phyloP scores from a whole-genome alignment of 495 filamentous ascomycete genomes.

The Penicillium verhagenii region DNA sequence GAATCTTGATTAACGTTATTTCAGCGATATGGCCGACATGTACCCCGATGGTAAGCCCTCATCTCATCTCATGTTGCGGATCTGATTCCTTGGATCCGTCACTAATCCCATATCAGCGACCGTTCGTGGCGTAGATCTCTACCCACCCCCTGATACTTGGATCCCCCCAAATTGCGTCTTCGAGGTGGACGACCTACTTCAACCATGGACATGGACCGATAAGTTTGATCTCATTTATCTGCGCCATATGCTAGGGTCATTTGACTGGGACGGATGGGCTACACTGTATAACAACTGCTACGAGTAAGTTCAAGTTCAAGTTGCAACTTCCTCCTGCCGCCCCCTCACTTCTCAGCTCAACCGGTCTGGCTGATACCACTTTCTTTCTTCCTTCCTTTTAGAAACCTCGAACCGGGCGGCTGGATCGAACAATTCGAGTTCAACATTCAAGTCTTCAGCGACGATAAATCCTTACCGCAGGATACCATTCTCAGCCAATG shows the following conservation, averaged over 20 bases:
- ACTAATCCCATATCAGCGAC: neutral
- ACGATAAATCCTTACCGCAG: slow-evolving; percentile 3
- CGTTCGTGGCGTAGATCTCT: slow-evolving; percentile 25
- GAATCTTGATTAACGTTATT: neutral
- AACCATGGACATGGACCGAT: slow-evolving; percentile 27
- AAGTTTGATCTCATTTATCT: slow-evolving; percentile 32
- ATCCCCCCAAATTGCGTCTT: slow-evolving; percentile 35
- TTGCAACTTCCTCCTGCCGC: no score
- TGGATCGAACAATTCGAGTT: slow-evolving; percentile 11
- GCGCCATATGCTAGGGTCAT: slow-evolving; percentile 20
- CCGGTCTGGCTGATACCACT: neutral
- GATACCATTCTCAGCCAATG: neutral
- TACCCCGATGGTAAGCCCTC: neutral
- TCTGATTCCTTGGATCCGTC: no score
- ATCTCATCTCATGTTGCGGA: no score
- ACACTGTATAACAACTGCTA: slow-evolving; percentile 23
- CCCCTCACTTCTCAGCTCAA: no score
- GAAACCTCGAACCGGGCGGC: slow-evolving; percentile 8
- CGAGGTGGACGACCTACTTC: slow-evolving; percentile 30
- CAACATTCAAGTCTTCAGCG: neutral
- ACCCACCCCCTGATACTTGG: slow-evolving; percentile 22
- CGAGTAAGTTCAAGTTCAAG: slow-evolving; percentile 12
- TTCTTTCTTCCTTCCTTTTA: neutral
- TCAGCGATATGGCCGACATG: slow-evolving; percentile 1
- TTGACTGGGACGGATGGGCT: slow-evolving; percentile 24